A percentile compares a stretch with the other conserved stretches of the same genome.
Conservation (phyloP, 2,329 filamentous ascomycete genomes). For the Diaporthe vaccinii region DNA sequence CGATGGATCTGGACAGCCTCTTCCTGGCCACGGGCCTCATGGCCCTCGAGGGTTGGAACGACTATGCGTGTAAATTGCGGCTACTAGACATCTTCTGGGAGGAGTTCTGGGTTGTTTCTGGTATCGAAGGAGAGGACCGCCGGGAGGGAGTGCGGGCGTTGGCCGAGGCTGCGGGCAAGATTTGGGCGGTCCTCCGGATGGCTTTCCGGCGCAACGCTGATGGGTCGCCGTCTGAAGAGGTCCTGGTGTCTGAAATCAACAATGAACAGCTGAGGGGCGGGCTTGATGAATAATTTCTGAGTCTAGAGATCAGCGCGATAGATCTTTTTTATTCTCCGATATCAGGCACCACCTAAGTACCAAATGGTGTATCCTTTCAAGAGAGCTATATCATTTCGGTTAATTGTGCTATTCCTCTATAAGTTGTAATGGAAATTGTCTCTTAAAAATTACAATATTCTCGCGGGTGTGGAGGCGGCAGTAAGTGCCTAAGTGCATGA, state of each 20-base stretch:
- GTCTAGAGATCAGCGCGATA: no score
- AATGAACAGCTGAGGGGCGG: neutral
- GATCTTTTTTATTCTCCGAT: no score
- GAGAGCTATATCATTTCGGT: no score
- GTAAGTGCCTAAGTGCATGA: no score
- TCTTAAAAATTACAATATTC: no score
- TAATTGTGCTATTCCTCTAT: no score
- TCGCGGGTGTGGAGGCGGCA: no score
- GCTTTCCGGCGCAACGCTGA: constrained; percentile 47
- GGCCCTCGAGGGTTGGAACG: constrained; percentile 46
- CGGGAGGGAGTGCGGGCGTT: neutral
- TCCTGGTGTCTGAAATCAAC: neutral
- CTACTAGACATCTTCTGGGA: constrained; percentile 47
- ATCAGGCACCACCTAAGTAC: no score
- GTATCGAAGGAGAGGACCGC: constrained; percentile 39
- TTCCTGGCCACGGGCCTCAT: constrained; percentile 47
- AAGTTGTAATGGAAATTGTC: no score
- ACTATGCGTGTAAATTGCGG: constrained; percentile 45
- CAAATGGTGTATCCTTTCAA: no score
- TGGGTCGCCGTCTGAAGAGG: constrained; percentile 43
- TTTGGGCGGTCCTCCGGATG: constrained; percentile 47
- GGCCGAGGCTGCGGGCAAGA: constrained; percentile 45
- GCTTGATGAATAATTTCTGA: neutral
- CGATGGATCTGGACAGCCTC: constrained; percentile 35
- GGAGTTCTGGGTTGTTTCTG: constrained; percentile 47